phyloP scores from a whole-genome alignment of 1,284 basidiomycete species.

The Leccinum insigne region DNA sequence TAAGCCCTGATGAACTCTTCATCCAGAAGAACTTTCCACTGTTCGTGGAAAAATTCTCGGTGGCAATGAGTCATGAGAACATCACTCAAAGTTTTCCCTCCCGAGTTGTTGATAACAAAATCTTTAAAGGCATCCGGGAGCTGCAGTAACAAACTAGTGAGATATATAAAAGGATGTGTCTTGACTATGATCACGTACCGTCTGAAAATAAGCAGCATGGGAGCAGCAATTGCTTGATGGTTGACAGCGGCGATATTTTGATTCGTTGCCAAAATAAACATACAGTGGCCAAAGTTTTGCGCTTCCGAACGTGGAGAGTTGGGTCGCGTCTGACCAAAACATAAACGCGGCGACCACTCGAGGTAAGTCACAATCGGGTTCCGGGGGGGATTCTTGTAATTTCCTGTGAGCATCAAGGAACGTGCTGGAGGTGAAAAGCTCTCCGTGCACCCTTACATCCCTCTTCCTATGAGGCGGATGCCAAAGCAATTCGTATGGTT shows the following conservation, averaged over 20 bases:
- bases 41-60: background rate
- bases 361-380: background rate
- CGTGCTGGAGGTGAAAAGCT: background rate
- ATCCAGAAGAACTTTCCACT: background rate
- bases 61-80: background rate
- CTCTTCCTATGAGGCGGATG: background rate
- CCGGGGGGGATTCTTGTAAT: background rate
- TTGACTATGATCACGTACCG: background rate
- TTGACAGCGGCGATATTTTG: accelerated
- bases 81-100: background rate
- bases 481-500: background rate
- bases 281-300: background rate
- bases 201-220: background rate
- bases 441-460: background rate
- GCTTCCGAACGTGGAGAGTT: background rate
- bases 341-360: background rate
- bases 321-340: background rate
- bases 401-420: background rate
- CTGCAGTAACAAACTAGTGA: background rate
- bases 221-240: background rate
- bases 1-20: background rate
- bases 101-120: background rate
- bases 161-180: accelerated
- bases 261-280: background rate
- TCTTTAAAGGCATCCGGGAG: background rate